phyloP scores from a whole-genome alignment of 1,284 basidiomycete species.

The Rhodotorula sp. region DNA sequence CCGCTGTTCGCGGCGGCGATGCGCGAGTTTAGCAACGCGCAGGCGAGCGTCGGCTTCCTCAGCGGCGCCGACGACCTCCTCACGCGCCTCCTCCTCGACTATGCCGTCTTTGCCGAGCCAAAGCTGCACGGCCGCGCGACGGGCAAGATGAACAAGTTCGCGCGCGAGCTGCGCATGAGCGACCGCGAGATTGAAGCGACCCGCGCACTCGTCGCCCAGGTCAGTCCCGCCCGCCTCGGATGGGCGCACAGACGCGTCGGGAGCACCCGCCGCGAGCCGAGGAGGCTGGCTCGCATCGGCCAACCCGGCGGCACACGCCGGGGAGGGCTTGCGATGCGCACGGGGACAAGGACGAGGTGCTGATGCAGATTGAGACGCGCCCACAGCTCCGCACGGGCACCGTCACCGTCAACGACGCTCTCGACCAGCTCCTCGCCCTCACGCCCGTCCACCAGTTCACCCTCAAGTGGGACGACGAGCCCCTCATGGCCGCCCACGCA shows the following conservation, averaged over 20 bases:
- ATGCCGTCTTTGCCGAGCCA: conserved; percentile 26
- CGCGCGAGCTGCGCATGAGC: conserved; percentile 10
- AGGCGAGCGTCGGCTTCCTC: conserved; percentile 22
- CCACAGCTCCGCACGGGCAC: conserved; percentile 36
- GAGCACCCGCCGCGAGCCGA: no score
- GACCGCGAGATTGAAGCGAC: conserved; percentile 16
- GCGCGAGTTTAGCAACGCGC: conserved; percentile 6
- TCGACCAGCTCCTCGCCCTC: conserved; percentile 27
- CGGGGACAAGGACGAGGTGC: no score
- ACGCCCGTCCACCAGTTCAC: conserved; percentile 16
- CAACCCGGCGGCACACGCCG: no score
- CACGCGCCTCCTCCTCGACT: conserved; percentile 38
- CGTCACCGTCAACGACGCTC: conserved; percentile 24
- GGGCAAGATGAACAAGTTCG: conserved; percentile 37
- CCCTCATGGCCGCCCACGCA: conserved; percentile 63
- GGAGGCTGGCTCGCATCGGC: no score
- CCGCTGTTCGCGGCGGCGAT: neutral
- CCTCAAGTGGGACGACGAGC: conserved; percentile 24
- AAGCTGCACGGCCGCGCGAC: conserved; percentile 21
- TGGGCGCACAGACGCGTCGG: no score
- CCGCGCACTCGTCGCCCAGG: conserved; percentile 13
- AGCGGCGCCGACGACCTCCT: conserved; percentile 41
- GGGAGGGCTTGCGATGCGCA: no score
- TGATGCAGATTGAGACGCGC: neutral
- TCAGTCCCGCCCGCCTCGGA: neutral